These are phyloP conservation scores for Claviceps fusiformis DNA, from an alignment of 2,329 filamentous ascomycete species.

Conservation along the genomic window DNA sequence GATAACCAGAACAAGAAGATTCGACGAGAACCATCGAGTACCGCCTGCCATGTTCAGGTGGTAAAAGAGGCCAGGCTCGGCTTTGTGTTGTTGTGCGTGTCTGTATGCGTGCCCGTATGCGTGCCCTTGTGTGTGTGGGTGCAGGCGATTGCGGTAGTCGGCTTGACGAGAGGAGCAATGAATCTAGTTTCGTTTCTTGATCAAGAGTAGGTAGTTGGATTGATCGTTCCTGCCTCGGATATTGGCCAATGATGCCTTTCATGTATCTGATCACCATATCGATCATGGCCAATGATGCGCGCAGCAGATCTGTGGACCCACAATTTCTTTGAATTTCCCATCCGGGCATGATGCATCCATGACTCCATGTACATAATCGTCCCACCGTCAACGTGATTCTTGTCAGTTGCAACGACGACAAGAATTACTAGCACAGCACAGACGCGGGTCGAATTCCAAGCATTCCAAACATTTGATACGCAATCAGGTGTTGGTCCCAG, in stretches of 20 bases:
- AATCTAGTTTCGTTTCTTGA: too few relatives aligned
- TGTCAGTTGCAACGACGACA: neutral
- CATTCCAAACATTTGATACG: neutral
- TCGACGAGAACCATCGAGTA: neutral
- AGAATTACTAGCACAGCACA: neutral
- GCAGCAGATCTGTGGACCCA: too few relatives aligned
- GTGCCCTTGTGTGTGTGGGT: too few relatives aligned
- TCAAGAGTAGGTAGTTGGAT: neutral
- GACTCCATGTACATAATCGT: too few relatives aligned
- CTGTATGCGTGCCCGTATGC: too few relatives aligned
- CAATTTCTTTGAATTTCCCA: too few relatives aligned
- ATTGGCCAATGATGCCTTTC: neutral
- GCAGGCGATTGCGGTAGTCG: too few relatives aligned
- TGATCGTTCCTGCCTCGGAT: neutral
- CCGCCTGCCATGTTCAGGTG: neutral
- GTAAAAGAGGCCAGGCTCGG: neutral
- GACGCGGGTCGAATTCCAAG: neutral
- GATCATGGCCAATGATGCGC: neutral
- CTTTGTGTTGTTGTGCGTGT: neutral
- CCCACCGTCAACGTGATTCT: neutral
- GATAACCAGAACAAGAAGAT: neutral
- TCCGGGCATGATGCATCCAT: too few relatives aligned
- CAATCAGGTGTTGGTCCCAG: neutral
- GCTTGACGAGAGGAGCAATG: too few relatives aligned
- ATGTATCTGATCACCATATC: neutral